These are phyloP conservation scores for Fennellomyces sp. DNA, from an alignment of 371 early-diverging fungal genomes.

Conservation along the genomic window DNA sequence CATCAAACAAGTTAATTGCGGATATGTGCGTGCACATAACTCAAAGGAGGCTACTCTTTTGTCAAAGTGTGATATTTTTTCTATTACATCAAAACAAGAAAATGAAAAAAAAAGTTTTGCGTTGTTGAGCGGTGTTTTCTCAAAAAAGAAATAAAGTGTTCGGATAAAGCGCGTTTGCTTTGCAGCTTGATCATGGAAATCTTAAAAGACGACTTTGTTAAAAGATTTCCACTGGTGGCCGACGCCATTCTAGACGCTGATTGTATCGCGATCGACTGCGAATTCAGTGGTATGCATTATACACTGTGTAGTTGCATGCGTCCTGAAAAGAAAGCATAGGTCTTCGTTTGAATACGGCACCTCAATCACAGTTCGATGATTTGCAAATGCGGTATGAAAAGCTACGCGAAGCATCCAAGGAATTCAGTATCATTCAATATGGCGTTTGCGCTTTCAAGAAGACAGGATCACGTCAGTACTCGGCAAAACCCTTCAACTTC, in stretches of 20 bases:
- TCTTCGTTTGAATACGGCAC: neutral
- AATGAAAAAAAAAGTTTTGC: conserved; percentile 8
- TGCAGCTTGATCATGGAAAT: conserved; percentile 69
- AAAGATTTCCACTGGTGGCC: conserved; percentile 54
- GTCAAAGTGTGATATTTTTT: conserved; percentile 2
- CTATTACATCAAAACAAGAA: conserved; percentile 7
- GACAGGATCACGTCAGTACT: conserved; percentile 53
- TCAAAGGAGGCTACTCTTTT: conserved; percentile 18
- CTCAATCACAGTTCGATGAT: conserved; percentile 35
- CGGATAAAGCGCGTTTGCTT: neutral
- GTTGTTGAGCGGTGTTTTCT: too few species aligned
- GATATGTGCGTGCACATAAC: conserved; percentile 13
- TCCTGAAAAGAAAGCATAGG: too few species aligned
- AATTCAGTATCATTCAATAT: conserved; percentile 73
- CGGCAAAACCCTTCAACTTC: conserved; percentile 84
- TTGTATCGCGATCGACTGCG: conserved; percentile 84
- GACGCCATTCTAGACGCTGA: conserved; percentile 70
- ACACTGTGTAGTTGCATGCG: neutral
- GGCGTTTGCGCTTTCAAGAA: conserved; percentile 79
- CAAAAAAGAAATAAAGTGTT: too few species aligned
- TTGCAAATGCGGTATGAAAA: conserved; percentile 64
- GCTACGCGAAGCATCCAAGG: conserved; percentile 49
- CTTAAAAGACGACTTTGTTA: conserved; percentile 62
- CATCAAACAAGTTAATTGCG: conserved; percentile 14
- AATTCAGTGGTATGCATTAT: conserved; percentile 71